Evolutionary conservation across 208 protist species (phyloP).

Genomic region (Trypanosoma theileri): DNA sequence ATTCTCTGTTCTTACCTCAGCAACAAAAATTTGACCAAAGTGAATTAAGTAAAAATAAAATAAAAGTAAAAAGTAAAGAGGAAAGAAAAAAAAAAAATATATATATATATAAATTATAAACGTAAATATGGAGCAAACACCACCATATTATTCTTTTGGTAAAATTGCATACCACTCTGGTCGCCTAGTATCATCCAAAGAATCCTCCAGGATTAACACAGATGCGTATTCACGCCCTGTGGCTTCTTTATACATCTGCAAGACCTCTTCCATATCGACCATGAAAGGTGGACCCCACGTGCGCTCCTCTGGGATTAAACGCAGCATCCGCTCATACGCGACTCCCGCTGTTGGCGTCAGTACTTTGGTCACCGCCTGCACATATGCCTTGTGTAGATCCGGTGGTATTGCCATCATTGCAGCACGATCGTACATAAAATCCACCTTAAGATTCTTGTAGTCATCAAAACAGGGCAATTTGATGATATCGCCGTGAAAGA

Average conservation of each 20-base stretch:
- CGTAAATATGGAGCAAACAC: not conserved
- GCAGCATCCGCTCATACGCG: slow-evolving; percentile 47
- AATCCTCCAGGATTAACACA: not conserved
- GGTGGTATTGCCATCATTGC: slow-evolving; percentile 63
- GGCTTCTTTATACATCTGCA: slow-evolving; percentile 33
- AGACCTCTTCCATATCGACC: slow-evolving; percentile 37
- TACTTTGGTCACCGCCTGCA: slow-evolving; percentile 28
- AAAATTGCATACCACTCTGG: slow-evolving; percentile 22
- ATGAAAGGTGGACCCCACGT: slow-evolving; percentile 56
- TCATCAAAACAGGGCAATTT: slow-evolving; percentile 24
- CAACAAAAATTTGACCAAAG: not conserved
- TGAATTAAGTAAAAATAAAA: not conserved
- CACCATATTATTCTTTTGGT: not conserved
- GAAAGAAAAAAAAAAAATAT: not conserved
- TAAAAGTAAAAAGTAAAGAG: not conserved
- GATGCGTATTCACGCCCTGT: slow-evolving; percentile 25
- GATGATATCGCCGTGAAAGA: slow-evolving; percentile 57
- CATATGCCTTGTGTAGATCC: slow-evolving; percentile 36
- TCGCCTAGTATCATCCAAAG: not conserved
- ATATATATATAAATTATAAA: slow-evolving; percentile 1
- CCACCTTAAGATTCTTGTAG: slow-evolving; percentile 28
- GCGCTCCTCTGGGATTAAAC: slow-evolving; percentile 24
- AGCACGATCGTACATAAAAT: slow-evolving; percentile 69
- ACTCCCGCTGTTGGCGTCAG: slow-evolving; percentile 23
- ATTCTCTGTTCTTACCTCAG: too few species aligned